Percentiles rank a stretch among this genome's conserved stretches.
Conservation (phyloP, 257 asterid genomes). For the Solanum medicagineum region DNA sequence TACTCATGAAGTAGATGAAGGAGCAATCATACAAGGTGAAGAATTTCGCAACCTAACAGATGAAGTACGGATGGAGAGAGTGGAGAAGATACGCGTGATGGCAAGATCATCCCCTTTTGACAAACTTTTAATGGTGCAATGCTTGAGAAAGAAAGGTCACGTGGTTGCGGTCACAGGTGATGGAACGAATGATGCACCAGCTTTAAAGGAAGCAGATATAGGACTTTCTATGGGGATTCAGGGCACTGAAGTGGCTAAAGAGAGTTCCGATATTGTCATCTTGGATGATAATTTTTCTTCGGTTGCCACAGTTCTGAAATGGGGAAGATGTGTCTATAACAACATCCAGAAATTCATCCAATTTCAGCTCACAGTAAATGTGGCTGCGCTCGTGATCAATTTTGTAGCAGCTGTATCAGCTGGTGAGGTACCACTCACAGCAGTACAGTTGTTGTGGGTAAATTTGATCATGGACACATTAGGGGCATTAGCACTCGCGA, state of each 20-base stretch:
- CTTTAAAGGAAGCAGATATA: slow-evolving; percentile 56
- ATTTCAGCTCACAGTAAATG: slow-evolving; percentile 49
- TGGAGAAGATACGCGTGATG: slow-evolving; percentile 45
- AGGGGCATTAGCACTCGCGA: slow-evolving; percentile 40
- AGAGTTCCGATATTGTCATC: slow-evolving; percentile 65
- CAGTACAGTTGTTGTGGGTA: slow-evolving; percentile 49
- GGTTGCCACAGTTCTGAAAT: slow-evolving; percentile 32
- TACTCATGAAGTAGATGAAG: neutral
- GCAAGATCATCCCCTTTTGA: slow-evolving; percentile 73
- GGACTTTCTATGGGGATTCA: slow-evolving; percentile 72
- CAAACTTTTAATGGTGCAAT: slow-evolving; percentile 65
- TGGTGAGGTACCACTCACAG: slow-evolving; percentile 55
- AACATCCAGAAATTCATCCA: slow-evolving; percentile 66
- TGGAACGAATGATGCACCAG: slow-evolving; percentile 67
- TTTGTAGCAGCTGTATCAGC: slow-evolving; percentile 51
- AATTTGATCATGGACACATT: slow-evolving; percentile 39
- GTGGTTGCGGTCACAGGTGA: slow-evolving; percentile 76
- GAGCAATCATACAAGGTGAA: slow-evolving; percentile 46
- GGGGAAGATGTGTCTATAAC: slow-evolving; percentile 50
- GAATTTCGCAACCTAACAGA: slow-evolving; percentile 49
- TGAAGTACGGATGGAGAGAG: slow-evolving; percentile 45
- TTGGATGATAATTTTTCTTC: slow-evolving; percentile 57
- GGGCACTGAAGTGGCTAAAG: slow-evolving; percentile 61
- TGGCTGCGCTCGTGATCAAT: slow-evolving; percentile 44
- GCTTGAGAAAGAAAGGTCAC: slow-evolving; percentile 45